A percentile compares a stretch with the other conserved stretches of the same genome.
Conservation (phyloP, 495 filamentous ascomycete species). For the Ascobolus immersus region DNA sequence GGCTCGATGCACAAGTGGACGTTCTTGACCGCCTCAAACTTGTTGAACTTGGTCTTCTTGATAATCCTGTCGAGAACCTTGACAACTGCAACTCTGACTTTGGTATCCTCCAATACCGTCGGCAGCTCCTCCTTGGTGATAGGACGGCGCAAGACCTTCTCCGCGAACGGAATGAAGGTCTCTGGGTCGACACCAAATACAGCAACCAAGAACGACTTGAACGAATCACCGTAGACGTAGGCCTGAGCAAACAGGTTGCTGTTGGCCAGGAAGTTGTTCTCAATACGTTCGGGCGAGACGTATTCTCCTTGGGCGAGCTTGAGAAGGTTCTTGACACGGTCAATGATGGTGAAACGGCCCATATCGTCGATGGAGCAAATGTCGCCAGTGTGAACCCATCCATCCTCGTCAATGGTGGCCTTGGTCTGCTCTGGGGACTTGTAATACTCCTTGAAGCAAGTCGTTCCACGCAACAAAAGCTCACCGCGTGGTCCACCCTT, state of each 20-base stretch:
- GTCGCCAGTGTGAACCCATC: constrained; percentile 94
- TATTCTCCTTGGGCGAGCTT: constrained; percentile 97
- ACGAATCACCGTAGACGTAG: constrained; percentile 76
- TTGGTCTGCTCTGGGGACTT: constrained; percentile 66
- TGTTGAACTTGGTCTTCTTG: constrained; percentile 66
- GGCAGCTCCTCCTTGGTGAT: constrained; percentile 41
- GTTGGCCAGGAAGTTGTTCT: constrained; percentile 73
- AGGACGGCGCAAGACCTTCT: constrained; percentile 37
- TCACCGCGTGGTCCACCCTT: constrained; percentile 85
- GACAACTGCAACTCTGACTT: constrained; percentile 47
- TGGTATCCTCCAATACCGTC: constrained; percentile 34
- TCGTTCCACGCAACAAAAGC: constrained; percentile 54
- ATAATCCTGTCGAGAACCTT: constrained; percentile 58
- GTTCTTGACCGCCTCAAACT: constrained; percentile 59
- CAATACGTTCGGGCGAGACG: constrained; percentile 86
- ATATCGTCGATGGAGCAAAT: constrained; percentile 58
- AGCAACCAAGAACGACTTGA: constrained; percentile 58
- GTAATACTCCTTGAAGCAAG: constrained; percentile 63
- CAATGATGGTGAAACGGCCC: constrained; percentile 78
- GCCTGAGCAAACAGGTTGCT: constrained; percentile 49
- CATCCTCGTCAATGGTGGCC: constrained; percentile 60
- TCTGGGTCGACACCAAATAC: constrained; percentile 71
- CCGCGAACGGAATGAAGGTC: constrained; percentile 51
- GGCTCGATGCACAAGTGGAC: constrained; percentile 58
- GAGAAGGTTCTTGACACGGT: constrained; percentile 92